Evolutionary conservation across 345 rosid genomes (phyloP).

Genomic region (Trapa bicornis): DNA sequence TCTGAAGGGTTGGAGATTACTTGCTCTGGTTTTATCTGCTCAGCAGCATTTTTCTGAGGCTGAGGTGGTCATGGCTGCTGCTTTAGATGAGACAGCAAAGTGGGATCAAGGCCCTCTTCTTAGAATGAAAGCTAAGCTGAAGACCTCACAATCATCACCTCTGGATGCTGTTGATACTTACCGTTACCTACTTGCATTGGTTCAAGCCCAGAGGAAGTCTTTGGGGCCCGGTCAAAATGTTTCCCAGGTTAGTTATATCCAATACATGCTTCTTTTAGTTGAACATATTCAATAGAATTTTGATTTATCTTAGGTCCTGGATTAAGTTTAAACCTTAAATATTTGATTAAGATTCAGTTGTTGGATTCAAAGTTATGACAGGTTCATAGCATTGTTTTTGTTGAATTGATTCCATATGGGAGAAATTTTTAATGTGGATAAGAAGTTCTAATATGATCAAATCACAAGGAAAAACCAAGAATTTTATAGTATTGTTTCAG

Average conservation of each 20-base stretch:
- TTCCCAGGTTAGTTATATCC: slow-evolving; percentile 40
- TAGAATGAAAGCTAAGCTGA: slow-evolving; percentile 73
- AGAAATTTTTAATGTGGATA: not conserved
- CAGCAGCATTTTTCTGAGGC: slow-evolving; percentile 81
- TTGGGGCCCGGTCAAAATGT: slow-evolving; percentile 46
- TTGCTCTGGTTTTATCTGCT: slow-evolving; percentile 71
- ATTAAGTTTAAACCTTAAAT: not conserved
- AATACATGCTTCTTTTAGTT: not conserved
- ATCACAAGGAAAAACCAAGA: not conserved
- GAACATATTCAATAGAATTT: not conserved
- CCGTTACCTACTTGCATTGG: slow-evolving; percentile 77
- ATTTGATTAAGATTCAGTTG: not conserved
- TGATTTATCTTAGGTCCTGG: not conserved
- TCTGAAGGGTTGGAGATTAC: slow-evolving; percentile 84
- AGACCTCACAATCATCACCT: slow-evolving; percentile 54
- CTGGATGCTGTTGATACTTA: slow-evolving; percentile 77
- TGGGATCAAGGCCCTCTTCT: slow-evolving; percentile 87
- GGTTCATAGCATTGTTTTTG: not conserved
- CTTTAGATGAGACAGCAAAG: slow-evolving; percentile 79
- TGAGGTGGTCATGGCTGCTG: slow-evolving; percentile 79
- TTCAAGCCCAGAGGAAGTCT: slow-evolving; percentile 83
- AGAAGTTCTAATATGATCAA: not conserved
- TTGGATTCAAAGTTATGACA: not conserved
- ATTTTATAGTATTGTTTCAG: not conserved
- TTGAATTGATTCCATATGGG: too few species aligned